Conservation (phyloP, 2,329 filamentous ascomycete species). For the Xylariales sp. region DNA sequence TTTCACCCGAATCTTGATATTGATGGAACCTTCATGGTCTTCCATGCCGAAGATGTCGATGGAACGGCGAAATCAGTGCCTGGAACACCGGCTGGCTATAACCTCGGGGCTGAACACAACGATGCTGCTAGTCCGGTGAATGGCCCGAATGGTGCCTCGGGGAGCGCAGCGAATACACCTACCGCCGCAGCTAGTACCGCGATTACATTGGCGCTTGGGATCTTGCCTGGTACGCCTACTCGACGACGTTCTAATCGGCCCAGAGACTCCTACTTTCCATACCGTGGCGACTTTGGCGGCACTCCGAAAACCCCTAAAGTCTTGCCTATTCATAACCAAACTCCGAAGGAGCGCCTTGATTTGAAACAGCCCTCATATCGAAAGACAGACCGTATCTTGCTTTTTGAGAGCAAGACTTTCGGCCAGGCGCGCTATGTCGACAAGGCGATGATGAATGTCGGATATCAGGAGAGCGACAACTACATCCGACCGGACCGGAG, state of each 20-base stretch:
- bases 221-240: constrained; percentile 31
- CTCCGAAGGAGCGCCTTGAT: constrained; percentile 74
- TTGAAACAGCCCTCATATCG: constrained; percentile 72
- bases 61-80: constrained; percentile 53
- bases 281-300: constrained; percentile 38
- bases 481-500: constrained; percentile 73
- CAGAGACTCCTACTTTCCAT: constrained; percentile 51
- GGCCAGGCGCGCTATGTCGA: constrained; percentile 90
- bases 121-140: constrained; percentile 42
- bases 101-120: constrained; percentile 32
- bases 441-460: constrained; percentile 91
- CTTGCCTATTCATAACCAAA: constrained; percentile 73
- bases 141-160: constrained; percentile 37
- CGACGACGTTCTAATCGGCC: constrained; percentile 41
- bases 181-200: constrained; percentile 32
- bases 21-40: constrained; percentile 72
- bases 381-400: constrained; percentile 70
- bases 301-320: constrained; percentile 59
- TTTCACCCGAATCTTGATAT: constrained; percentile 96
- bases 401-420: constrained; percentile 79
- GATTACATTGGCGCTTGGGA: constrained; percentile 16
- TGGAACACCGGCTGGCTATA: constrained; percentile 28
- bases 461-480: constrained; percentile 91
- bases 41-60: constrained; percentile 80
- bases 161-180: constrained; percentile 36